Percentiles rank a stretch among this genome's conserved stretches.
Evolutionary conservation across 164 flowering plant species (phyloP).

Genomic region (Magnolia kwangsiensis): DNA sequence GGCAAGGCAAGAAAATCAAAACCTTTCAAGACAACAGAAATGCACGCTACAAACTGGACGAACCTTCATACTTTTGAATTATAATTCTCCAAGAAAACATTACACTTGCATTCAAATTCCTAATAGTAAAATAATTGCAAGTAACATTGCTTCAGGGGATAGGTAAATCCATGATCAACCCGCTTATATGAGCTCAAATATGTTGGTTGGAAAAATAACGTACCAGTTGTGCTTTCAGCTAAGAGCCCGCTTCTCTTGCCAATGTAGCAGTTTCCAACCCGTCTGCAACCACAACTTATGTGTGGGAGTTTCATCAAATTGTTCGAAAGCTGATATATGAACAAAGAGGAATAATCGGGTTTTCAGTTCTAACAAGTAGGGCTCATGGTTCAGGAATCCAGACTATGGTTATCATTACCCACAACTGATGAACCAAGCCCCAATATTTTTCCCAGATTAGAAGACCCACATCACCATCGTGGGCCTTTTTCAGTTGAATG

Average conservation of each 20-base stretch:
- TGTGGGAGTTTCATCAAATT: neutral
- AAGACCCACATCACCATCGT: neutral
- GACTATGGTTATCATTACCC: neutral
- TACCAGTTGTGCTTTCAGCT: neutral
- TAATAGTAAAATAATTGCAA: no score
- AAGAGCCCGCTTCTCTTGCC: neutral
- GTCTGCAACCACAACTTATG: neutral
- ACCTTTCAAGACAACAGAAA: no score
- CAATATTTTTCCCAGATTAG: neutral
- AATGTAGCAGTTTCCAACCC: neutral
- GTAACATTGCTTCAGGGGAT: neutral
- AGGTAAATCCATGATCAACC: neutral
- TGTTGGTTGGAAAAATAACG: neutral
- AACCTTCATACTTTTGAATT: no score
- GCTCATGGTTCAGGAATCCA: neutral
- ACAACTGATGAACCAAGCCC: neutral
- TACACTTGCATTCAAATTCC: no score
- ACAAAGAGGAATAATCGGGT: neutral
- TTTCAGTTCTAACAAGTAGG: no score
- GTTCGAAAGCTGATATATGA: neutral
- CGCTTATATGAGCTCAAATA: neutral
- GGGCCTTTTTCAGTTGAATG: neutral
- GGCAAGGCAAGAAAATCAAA: no score
- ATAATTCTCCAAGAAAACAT: no score
- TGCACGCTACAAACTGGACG: no score